These are phyloP conservation scores for Exobasidium rhododendri DNA, from an alignment of 1,284 basidiomycete genomes.

Conservation along the genomic window DNA sequence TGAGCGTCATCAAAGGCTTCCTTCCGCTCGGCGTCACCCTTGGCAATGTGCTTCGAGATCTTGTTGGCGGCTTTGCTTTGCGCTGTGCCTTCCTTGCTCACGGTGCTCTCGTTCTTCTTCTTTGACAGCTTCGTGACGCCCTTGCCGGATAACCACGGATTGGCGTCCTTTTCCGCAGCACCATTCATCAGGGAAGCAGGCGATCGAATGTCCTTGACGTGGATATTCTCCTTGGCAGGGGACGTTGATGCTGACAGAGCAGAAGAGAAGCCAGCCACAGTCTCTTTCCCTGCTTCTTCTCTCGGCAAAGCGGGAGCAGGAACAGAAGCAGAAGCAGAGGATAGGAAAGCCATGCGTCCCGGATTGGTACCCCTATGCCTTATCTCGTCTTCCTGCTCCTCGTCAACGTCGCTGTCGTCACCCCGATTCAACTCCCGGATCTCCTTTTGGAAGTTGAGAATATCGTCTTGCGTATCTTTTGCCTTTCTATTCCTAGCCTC, in stretches of 20 bases:
- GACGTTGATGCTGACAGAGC: background rate
- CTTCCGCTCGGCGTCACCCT: conserved; percentile 22
- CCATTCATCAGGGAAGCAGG: background rate
- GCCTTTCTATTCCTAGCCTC: conserved; percentile 46
- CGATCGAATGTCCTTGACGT: background rate
- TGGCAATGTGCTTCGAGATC: conserved; percentile 21
- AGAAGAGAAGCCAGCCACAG: background rate
- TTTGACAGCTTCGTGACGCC: conserved; percentile 18
- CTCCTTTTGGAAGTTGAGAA: conserved; percentile 31
- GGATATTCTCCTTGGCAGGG: background rate
- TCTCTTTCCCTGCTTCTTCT: background rate
- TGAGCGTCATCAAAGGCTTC: conserved; percentile 24
- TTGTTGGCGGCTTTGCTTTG: conserved; percentile 27
- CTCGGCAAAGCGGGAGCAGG: background rate
- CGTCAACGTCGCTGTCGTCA: background rate
- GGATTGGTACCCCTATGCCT: conserved; percentile 7
- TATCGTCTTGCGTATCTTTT: conserved; percentile 27
- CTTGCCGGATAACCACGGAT: conserved; percentile 29
- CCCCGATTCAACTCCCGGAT: conserved; percentile 11
- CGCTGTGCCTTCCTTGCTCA: conserved; percentile 17
- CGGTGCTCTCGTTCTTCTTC: conserved; percentile 30
- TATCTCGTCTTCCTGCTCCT: background rate
- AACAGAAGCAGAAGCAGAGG: conserved; percentile 19
- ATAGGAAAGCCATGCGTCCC: background rate
- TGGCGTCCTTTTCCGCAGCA: conserved; percentile 13